These are phyloP conservation scores for Raphanus raphanistrum DNA, from an alignment of 345 rosid species.

Conservation along the genomic window DNA sequence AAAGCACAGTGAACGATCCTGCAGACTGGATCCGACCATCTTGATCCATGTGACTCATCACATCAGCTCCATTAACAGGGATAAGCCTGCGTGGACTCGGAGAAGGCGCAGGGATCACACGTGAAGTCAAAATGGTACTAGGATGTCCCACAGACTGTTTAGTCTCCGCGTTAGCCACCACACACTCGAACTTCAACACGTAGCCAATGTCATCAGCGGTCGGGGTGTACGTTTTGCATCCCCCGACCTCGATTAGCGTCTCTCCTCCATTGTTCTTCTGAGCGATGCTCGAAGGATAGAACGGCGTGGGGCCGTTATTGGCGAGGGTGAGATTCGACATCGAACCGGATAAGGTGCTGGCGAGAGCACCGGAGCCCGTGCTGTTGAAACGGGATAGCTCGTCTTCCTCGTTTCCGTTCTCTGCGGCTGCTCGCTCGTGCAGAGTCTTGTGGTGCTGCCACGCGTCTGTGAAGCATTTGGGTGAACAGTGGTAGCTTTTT, in stretches of 20 bases:
- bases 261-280: constrained; percentile 69
- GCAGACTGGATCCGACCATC: constrained; percentile 75
- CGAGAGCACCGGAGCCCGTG: constrained; percentile 64
- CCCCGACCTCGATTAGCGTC: constrained; percentile 88
- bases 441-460: constrained; percentile 97
- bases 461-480: constrained; percentile 93
- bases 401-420: constrained; percentile 90
- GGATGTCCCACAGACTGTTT: constrained; percentile 64
- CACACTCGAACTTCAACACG: constrained; percentile 92
- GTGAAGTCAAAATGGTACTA: constrained; percentile 71
- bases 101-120: constrained; percentile 97
- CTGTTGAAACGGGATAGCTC: constrained; percentile 71
- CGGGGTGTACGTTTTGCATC: constrained; percentile 85
- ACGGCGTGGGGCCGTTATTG: constrained; percentile 67
- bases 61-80: constrained; percentile 69
- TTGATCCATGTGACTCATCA: constrained; percentile 65
- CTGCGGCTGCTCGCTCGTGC: constrained; percentile 93
- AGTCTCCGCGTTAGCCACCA: constrained; percentile 75
- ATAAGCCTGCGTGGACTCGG: constrained; percentile 87
- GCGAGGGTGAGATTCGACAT: constrained; percentile 59
- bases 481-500: constrained; percentile 91
- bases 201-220: constrained; percentile 89
- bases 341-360: constrained; percentile 64
- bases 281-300: constrained; percentile 58
- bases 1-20: constrained; percentile 88